These are phyloP conservation scores for Solanum okadae DNA, from an alignment of 257 asterid species.

Conservation along the genomic window DNA sequence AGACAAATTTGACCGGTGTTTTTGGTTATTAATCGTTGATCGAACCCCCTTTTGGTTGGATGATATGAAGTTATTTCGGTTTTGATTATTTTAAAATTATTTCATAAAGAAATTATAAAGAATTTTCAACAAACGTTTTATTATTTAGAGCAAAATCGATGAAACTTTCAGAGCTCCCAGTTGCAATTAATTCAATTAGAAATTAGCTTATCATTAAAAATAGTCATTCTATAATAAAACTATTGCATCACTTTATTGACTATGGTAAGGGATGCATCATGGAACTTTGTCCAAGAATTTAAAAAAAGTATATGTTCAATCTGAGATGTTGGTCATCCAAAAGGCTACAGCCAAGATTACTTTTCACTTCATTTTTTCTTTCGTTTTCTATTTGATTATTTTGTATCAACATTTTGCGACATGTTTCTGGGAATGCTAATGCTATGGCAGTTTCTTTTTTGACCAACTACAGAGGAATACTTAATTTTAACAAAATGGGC, in stretches of 20 bases:
- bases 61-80: background rate
- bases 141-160: too few species aligned
- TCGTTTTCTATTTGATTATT: background rate
- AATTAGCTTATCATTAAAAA: background rate
- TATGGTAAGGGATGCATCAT: background rate
- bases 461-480: background rate
- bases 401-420: background rate
- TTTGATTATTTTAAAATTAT: background rate
- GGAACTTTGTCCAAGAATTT: background rate
- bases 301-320: background rate
- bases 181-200: background rate
- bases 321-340: background rate
- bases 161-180: too few species aligned
- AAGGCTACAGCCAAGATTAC: background rate
- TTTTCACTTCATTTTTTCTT: background rate
- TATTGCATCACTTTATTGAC: background rate
- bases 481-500: too few species aligned
- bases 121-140: background rate
- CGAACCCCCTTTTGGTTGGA: background rate
- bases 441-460: too few species aligned
- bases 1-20: background rate
- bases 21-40: background rate
- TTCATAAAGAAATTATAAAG: too few species aligned
- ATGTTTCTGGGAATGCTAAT: background rate
- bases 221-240: background rate